Percentiles rank a stretch among this genome's conserved stretches.
phyloP scores from a whole-genome alignment of 1,284 basidiomycete species.

The Coniferiporia sulphurascens region DNA sequence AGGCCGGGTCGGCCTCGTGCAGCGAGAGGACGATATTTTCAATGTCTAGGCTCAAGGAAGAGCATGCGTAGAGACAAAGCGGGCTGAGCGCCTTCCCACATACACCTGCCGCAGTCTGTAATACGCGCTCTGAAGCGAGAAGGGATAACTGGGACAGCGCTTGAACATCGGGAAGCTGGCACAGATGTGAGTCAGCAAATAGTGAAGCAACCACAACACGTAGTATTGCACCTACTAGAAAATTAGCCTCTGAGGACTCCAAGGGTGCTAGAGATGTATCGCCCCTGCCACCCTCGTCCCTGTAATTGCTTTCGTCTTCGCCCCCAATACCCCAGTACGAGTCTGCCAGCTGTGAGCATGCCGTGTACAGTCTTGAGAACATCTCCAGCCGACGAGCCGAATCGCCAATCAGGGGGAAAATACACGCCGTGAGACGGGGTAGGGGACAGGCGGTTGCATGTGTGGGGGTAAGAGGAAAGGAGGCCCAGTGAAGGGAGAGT shows the following conservation, averaged over 20 bases:
- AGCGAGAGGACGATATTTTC: constrained; percentile 27
- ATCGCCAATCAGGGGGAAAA: too few relatives aligned
- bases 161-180: constrained; percentile 9
- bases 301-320: background rate
- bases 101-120: constrained; percentile 23
- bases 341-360: constrained; percentile 5
- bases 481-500: background rate
- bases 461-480: background rate
- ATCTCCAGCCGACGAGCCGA: constrained; percentile 8
- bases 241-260: background rate
- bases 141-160: constrained; percentile 10
- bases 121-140: constrained; percentile 5
- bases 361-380: constrained; percentile 14
- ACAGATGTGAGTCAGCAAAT: background rate
- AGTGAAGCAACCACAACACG: background rate
- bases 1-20: constrained; percentile 15
- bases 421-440: background rate
- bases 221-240: constrained; percentile 1
- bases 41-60: constrained; percentile 26
- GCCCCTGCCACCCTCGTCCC: background rate
- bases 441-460: background rate
- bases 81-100: constrained; percentile 28
- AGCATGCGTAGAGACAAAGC: constrained; percentile 24
- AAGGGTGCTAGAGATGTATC: background rate
- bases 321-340: background rate